Conservation (phyloP, 2,329 filamentous ascomycete species). For the Stromatinia cepivora region DNA sequence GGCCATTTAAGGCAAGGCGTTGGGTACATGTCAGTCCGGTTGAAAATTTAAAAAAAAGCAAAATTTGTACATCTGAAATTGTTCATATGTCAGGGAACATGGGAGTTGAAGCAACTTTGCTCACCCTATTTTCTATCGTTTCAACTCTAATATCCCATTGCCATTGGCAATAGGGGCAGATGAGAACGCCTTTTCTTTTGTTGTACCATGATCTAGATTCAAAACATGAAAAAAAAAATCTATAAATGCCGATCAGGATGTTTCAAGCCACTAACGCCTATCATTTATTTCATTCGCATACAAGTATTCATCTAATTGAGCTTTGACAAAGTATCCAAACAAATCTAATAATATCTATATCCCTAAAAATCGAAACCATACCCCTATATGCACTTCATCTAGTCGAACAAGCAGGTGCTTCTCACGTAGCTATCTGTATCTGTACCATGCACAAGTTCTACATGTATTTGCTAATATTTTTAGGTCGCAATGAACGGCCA, state of each 20-base stretch:
- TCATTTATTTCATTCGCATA: background rate
- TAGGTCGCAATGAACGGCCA: background rate
- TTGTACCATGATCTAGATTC: constrained; percentile 4
- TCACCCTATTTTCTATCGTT: background rate
- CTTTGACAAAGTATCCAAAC: background rate
- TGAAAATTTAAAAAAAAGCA: constrained; percentile 15
- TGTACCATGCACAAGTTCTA: background rate
- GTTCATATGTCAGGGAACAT: constrained; percentile 7
- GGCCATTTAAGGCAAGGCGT: constrained; percentile 16
- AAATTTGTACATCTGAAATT: constrained; percentile 19
- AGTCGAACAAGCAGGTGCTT: background rate
- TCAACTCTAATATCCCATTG: constrained; percentile 7
- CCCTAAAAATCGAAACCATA: background rate
- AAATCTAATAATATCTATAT: background rate
- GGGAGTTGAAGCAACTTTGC: constrained; percentile 12
- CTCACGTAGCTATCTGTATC: background rate
- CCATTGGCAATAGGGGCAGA: constrained; percentile 8
- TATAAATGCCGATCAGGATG: constrained; percentile 5
- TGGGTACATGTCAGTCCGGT: constrained; percentile 9
- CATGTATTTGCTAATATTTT: background rate
- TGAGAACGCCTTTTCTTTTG: constrained; percentile 10
- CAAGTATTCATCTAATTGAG: background rate
- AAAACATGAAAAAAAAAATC: background rate
- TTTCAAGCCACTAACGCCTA: constrained; percentile 9
- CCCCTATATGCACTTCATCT: background rate